phyloP scores from a whole-genome alignment of 1,284 basidiomycete genomes.

The Ustilago hordei region DNA sequence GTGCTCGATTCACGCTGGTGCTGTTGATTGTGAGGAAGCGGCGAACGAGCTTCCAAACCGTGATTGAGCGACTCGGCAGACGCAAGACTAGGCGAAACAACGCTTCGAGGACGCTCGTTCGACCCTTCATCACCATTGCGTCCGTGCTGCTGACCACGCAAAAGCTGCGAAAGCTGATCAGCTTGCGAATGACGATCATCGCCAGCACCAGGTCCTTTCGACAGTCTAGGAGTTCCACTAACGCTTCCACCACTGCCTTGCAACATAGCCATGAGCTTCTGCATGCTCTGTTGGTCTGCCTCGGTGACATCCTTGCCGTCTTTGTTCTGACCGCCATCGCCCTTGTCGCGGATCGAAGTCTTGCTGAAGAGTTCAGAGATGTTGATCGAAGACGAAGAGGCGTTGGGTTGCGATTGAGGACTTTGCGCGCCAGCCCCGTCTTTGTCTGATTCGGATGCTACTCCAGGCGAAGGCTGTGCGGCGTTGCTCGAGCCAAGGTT shows the following conservation, averaged over 20 bases:
- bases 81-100: constrained; percentile 32
- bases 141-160: constrained; percentile 33
- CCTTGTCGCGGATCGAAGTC: constrained; percentile 34
- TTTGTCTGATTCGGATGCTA: constrained; percentile 15
- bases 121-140: constrained; percentile 26
- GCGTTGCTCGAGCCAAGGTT: constrained; percentile 11
- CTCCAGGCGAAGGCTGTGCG: neutral
- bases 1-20: constrained; percentile 47
- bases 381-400: constrained; percentile 45
- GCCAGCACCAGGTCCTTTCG: constrained; percentile 17
- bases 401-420: constrained; percentile 32
- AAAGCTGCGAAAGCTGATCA: constrained; percentile 32
- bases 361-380: constrained; percentile 52
- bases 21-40: constrained; percentile 39
- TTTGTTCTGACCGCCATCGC: constrained; percentile 20
- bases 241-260: constrained; percentile 43
- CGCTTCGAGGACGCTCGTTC: constrained; percentile 27
- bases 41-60: constrained; percentile 38
- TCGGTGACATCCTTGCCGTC: constrained; percentile 52
- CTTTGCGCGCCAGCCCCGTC: constrained; percentile 16
- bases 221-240: constrained; percentile 20
- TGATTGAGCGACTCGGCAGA: constrained; percentile 25
- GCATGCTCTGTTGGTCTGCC: constrained; percentile 66
- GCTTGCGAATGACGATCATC: constrained; percentile 8
- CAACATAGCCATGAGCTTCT: constrained; percentile 68